These are phyloP conservation scores for Russula foetens DNA, from an alignment of 768 basidiomycete species.

Conservation along the genomic window DNA sequence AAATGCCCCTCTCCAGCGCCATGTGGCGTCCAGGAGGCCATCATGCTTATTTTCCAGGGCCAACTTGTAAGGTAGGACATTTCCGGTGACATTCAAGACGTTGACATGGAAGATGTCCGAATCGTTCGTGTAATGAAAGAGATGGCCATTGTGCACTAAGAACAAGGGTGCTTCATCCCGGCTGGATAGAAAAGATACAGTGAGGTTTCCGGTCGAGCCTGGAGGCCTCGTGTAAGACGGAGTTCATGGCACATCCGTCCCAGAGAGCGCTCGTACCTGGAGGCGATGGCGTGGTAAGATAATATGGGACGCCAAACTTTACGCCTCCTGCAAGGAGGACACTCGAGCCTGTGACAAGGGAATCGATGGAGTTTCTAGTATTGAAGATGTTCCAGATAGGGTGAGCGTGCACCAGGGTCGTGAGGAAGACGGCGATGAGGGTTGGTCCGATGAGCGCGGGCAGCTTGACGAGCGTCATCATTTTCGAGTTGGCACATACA, in stretches of 20 bases:
- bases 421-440: neutral
- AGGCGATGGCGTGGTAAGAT: neutral
- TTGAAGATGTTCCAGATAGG: constrained; percentile 2
- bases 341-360: neutral
- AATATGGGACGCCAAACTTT: neutral
- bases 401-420: neutral
- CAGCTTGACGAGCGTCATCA: neutral
- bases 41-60: constrained; percentile 32
- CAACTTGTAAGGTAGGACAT: constrained; percentile 23
- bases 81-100: constrained; percentile 35
- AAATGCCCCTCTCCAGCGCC: constrained; percentile 51
- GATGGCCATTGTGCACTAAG: constrained; percentile 43
- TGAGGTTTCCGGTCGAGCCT: constrained; percentile 45
- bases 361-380: neutral
- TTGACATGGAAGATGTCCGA: constrained; percentile 48
- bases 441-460: neutral
- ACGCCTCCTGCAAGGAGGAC: neutral
- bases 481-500: no score
- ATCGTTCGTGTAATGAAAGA: constrained; percentile 50
- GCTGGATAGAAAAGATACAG: constrained; percentile 28
- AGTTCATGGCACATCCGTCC: neutral
- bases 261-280: constrained; percentile 1
- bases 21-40: constrained; percentile 37
- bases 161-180: constrained; percentile 36
- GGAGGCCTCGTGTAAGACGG: neutral